A percentile compares a stretch with the other conserved stretches of the same genome.
Evolutionary conservation across 768 basidiomycete genomes (phyloP).

Genomic region (Calocybe cyanea): DNA sequence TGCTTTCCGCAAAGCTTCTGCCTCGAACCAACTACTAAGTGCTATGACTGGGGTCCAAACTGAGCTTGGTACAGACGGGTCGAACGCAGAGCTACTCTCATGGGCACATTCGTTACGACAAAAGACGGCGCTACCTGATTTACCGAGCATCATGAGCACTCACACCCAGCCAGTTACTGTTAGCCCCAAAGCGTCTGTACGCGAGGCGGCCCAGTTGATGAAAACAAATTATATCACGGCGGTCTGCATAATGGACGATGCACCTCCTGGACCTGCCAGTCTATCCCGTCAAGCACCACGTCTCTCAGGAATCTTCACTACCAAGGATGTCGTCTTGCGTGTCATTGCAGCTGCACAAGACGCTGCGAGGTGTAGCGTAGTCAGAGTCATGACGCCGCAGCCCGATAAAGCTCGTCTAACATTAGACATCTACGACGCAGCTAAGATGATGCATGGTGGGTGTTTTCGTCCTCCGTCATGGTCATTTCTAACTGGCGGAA

Average conservation of each 20-base stretch:
- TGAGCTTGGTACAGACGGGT: background rate
- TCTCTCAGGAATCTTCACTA: background rate
- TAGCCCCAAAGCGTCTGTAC: background rate
- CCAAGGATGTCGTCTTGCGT: constrained; percentile 3
- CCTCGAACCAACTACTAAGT: constrained; percentile 1
- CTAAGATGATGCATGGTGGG: constrained; percentile 5
- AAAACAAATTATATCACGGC: background rate
- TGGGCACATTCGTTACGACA: constrained; percentile 1
- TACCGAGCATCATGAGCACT: background rate
- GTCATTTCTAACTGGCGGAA: background rate
- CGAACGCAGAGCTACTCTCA: constrained; percentile 1
- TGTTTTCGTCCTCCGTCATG: background rate
- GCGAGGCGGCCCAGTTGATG: constrained; percentile 5
- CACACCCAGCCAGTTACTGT: background rate
- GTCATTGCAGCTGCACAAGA: background rate
- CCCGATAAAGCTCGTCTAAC: background rate
- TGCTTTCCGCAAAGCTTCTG: background rate
- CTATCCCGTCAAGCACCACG: background rate
- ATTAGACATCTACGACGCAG: background rate
- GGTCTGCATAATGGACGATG: constrained; percentile 6
- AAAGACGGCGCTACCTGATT: constrained; percentile 5
- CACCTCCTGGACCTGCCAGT: background rate
- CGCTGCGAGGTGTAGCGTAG: background rate
- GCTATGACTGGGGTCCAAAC: constrained; percentile 1
- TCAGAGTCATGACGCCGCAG: constrained; percentile 1